Percentiles rank a stretch among this genome's conserved stretches.
These are phyloP conservation scores for Jamesozyma jinghongensis DNA, from an alignment of 805 yeast species.

Conservation along the genomic window DNA sequence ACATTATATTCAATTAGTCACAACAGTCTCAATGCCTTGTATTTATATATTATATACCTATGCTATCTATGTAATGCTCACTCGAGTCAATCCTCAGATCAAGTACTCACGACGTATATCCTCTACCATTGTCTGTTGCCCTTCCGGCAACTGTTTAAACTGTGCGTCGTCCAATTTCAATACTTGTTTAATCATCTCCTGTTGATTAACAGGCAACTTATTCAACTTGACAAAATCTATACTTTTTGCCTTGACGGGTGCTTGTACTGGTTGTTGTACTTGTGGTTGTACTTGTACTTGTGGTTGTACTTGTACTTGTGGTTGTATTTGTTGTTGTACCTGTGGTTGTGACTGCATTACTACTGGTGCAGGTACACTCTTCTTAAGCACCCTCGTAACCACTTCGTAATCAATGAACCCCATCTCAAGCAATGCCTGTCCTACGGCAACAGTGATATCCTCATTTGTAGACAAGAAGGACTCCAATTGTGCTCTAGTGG, in stretches of 20 bases:
- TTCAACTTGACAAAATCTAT: constrained; percentile 40
- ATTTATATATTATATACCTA: no score
- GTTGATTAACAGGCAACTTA: constrained; percentile 47
- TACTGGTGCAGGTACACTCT: background rate
- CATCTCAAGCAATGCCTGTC: constrained; percentile 69
- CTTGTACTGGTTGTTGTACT: constrained; percentile 3
- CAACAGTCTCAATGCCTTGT: no score
- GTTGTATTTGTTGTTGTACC: constrained; percentile 6
- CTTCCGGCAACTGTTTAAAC: constrained; percentile 34
- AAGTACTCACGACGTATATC: constrained; percentile 48
- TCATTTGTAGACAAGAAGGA: constrained; percentile 44
- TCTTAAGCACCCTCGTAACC: constrained; percentile 38
- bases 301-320: constrained; percentile 6
- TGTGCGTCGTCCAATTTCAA: constrained; percentile 38
- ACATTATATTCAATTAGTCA: no score
- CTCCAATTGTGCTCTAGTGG: constrained; percentile 39
- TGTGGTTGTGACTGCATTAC: background rate
- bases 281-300: constrained; percentile 3
- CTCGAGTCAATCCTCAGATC: constrained; percentile 8
- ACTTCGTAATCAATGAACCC: constrained; percentile 64
- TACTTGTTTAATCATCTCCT: constrained; percentile 44
- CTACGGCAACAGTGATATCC: constrained; percentile 54
- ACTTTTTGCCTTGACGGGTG: constrained; percentile 14
- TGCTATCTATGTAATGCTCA: no score
- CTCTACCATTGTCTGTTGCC: constrained; percentile 45